phyloP scores from a whole-genome alignment of 1,139 yeast species.

The Yamadazyma buinensis region DNA sequence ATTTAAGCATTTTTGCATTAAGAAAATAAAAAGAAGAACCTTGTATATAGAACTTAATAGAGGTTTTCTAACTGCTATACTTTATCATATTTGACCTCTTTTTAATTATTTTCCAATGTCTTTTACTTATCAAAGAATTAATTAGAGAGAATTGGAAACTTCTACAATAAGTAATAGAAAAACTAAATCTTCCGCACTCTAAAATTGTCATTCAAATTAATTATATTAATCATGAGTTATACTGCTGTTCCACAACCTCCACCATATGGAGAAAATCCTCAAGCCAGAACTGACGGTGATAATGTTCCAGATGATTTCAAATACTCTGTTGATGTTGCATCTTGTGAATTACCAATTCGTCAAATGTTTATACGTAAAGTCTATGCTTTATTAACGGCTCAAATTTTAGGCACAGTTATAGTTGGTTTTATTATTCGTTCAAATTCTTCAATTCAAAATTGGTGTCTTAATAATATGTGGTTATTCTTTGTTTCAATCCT shows the following conservation, averaged over 20 bases:
- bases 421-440: constrained; percentile 55
- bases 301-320: constrained; percentile 77
- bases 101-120: too few species aligned
- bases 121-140: too few species aligned
- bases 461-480: constrained; percentile 64
- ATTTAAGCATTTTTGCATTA: too few species aligned
- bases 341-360: constrained; percentile 72
- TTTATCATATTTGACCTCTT: too few species aligned
- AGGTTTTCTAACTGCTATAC: too few species aligned
- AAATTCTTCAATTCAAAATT: constrained; percentile 45
- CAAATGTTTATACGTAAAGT: constrained; percentile 78
- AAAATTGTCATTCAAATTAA: constrained; percentile 1
- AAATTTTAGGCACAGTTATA: constrained; percentile 57
- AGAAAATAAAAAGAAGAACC: too few species aligned
- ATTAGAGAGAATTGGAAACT: too few species aligned
- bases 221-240: constrained; percentile 10
- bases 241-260: constrained; percentile 20
- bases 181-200: too few species aligned
- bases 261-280: constrained; percentile 23
- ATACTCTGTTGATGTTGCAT: constrained; percentile 72
- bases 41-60: too few species aligned
- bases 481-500: constrained; percentile 52
- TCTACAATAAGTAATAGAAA: too few species aligned
- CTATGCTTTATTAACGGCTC: constrained; percentile 65
- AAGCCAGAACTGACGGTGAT: constrained; percentile 32